phyloP scores from a whole-genome alignment of 148 eudicot species.

The Arbutus unedo region DNA sequence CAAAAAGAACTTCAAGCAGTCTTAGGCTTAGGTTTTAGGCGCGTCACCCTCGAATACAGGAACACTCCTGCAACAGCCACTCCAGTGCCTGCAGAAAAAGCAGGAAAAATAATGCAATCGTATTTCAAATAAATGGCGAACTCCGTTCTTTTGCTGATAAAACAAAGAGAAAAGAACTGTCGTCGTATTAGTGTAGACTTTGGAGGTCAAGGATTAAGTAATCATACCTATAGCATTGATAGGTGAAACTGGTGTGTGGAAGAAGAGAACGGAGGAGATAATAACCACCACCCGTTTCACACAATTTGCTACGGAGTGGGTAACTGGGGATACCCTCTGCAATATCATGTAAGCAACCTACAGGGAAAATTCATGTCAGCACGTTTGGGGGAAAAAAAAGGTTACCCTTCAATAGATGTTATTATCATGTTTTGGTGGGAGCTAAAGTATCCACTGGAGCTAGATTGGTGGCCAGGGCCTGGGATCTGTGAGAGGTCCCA shows the following conservation, averaged over 20 bases:
- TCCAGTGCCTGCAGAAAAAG: slow-evolving; percentile 60
- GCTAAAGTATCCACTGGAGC: too few species aligned
- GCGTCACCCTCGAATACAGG: slow-evolving; percentile 77
- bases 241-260: slow-evolving; percentile 69
- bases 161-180: not conserved
- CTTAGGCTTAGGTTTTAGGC: slow-evolving; percentile 71
- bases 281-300: slow-evolving; percentile 96
- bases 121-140: not conserved
- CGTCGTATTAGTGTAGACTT: not conserved
- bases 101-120: not conserved
- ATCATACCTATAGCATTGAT: slow-evolving; percentile 72
- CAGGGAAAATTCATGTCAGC: slow-evolving; percentile 16
- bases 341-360: slow-evolving; percentile 97
- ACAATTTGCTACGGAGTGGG: slow-evolving; percentile 87
- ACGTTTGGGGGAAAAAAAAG: not conserved
- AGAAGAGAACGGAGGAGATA: slow-evolving; percentile 82
- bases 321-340: slow-evolving; percentile 90
- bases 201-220: slow-evolving; percentile 1
- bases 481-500: too few species aligned
- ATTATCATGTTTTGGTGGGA: not conserved
- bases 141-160: not conserved
- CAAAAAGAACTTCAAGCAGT: slow-evolving; percentile 32
- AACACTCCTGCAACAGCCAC: slow-evolving; percentile 94
- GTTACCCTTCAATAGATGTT: too few species aligned
- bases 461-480: not conserved